These are phyloP conservation scores for Mortierella alpina DNA, from an alignment of 192 early-diverging fungal genomes.

Conservation along the genomic window DNA sequence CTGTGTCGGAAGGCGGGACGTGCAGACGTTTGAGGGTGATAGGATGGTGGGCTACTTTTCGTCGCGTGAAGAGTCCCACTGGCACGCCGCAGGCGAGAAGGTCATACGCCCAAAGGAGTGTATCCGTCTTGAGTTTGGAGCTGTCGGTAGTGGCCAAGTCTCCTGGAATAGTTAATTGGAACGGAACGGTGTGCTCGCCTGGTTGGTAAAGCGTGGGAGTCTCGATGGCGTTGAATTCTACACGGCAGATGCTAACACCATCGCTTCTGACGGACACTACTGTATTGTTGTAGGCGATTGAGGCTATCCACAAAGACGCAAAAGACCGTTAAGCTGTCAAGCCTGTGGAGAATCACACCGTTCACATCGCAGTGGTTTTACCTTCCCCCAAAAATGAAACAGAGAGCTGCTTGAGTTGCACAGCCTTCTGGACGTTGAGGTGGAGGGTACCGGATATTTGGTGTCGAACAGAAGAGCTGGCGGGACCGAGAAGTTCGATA, in stretches of 20 bases:
- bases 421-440: slow-evolving; percentile 22
- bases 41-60: slow-evolving; percentile 6
- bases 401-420: slow-evolving; percentile 35
- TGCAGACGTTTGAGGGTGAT: slow-evolving; percentile 17
- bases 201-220: slow-evolving; percentile 17
- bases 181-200: slow-evolving; percentile 10
- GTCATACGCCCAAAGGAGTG: slow-evolving; percentile 15
- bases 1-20: slow-evolving; percentile 20
- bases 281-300: not conserved
- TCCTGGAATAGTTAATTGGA: slow-evolving; percentile 22
- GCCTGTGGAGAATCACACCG: not conserved
- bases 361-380: not conserved
- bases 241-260: not conserved
- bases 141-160: slow-evolving; percentile 12
- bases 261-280: slow-evolving; percentile 10
- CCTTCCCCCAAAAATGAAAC: slow-evolving; percentile 35
- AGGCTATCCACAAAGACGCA: not conserved
- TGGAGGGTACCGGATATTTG: slow-evolving; percentile 25
- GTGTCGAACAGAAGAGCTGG: slow-evolving; percentile 10
- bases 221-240: slow-evolving; percentile 12
- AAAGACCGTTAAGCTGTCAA: no score
- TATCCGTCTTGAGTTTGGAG: not conserved
- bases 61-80: slow-evolving; percentile 13
- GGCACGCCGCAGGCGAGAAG: slow-evolving; percentile 9
- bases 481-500: slow-evolving; percentile 36